Conservation (phyloP, 257 asterid genomes). For the Solanum sejunctum region DNA sequence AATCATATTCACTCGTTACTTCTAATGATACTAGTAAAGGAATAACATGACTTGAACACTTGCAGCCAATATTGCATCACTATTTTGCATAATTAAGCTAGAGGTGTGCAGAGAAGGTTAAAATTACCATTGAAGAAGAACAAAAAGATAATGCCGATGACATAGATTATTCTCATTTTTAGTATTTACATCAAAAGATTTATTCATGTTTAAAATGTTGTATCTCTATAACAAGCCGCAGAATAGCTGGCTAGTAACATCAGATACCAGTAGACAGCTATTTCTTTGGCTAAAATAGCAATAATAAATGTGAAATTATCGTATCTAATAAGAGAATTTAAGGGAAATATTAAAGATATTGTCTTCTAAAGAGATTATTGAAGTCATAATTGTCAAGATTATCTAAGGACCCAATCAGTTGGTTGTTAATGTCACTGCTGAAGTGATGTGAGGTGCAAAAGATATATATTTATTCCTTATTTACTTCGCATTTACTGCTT, state of each 20-base stretch:
- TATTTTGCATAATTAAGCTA: background rate
- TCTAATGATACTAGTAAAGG: background rate
- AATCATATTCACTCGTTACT: background rate
- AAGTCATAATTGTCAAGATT: background rate
- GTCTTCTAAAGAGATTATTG: background rate
- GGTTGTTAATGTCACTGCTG: no score
- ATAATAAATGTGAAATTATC: background rate
- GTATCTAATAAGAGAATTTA: background rate
- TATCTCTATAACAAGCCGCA: background rate
- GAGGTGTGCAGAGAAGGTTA: background rate
- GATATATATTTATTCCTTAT: background rate
- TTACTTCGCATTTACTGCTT: background rate
- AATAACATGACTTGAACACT: background rate
- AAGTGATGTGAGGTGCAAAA: no score
- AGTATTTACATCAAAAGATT: background rate
- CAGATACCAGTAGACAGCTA: background rate
- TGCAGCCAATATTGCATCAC: background rate
- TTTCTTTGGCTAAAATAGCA: background rate
- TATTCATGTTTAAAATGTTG: background rate
- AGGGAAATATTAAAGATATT: background rate
- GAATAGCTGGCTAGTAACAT: background rate
- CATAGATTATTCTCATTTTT: background rate
- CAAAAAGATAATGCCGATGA: background rate
- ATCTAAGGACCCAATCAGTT: background rate
- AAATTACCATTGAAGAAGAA: background rate